phyloP scores from a whole-genome alignment of 75 land plant species.

The Picea sitchensis region DNA sequence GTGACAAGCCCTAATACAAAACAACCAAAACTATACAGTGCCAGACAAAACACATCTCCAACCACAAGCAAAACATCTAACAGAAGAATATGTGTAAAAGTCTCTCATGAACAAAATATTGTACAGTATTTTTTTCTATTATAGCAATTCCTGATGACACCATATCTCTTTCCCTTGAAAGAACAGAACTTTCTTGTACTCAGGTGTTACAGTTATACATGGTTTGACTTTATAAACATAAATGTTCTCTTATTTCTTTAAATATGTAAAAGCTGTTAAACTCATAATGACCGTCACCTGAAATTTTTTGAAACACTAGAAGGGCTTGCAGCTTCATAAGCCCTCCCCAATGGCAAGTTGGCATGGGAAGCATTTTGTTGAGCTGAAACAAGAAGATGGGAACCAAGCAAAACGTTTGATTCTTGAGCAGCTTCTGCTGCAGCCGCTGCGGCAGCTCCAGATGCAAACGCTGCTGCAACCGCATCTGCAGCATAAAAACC shows the following conservation, averaged over 20 bases:
- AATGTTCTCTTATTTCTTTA: background rate
- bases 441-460: constrained; percentile 58
- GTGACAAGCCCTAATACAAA: no score
- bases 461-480: constrained; percentile 80
- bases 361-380: constrained; percentile 23
- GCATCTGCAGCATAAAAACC: constrained; percentile 86
- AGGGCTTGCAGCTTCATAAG: constrained; percentile 40
- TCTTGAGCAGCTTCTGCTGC: constrained; percentile 67
- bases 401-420: constrained; percentile 23
- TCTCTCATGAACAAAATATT: no score
- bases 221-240: background rate
- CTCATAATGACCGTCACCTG: constrained; percentile 34
- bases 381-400: constrained; percentile 19
- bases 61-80: no score
- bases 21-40: no score
- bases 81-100: no score
- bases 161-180: background rate
- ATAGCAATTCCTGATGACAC: no score
- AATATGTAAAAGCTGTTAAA: background rate
- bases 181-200: background rate
- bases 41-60: no score
- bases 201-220: background rate
- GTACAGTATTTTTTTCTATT: no score
- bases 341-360: constrained; percentile 34
- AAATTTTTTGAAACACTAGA: constrained; percentile 84